These are phyloP conservation scores for Fusarium virguliforme DNA, from an alignment of 2,329 filamentous ascomycete genomes.

Conservation along the genomic window DNA sequence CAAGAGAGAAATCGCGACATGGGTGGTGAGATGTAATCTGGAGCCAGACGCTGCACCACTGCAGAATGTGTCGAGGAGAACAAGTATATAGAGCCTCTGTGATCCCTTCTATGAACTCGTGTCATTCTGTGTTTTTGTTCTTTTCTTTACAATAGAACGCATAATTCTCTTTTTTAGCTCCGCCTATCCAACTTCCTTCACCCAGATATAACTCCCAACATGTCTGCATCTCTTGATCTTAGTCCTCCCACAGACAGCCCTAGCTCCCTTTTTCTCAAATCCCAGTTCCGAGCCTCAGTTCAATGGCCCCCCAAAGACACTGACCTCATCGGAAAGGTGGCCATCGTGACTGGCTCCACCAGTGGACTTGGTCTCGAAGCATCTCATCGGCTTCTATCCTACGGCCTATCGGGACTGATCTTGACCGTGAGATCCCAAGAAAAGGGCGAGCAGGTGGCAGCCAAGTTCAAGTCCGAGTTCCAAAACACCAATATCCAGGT, in stretches of 20 bases:
- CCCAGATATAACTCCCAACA: neutral
- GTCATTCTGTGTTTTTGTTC: fast-evolving
- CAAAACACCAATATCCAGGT: neutral
- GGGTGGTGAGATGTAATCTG: neutral
- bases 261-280: neutral
- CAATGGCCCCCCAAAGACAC: conserved; percentile 7
- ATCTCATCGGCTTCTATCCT: neutral
- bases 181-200: neutral
- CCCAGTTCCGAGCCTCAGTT: neutral
- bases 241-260: neutral
- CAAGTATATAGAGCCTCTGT: neutral
- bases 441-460: neutral
- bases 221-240: neutral
- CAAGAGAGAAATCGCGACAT: neutral
- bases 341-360: conserved; percentile 7
- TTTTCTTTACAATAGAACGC: neutral
- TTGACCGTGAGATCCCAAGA: neutral
- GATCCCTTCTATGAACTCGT: neutral
- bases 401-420: neutral
- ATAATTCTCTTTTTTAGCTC: fast-evolving
- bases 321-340: neutral
- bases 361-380: neutral
- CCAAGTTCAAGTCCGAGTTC: neutral
- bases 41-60: neutral
- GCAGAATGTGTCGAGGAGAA: neutral